Evolutionary conservation across 495 filamentous ascomycete species (phyloP).

Genomic region (Articulospora tetracladia): DNA sequence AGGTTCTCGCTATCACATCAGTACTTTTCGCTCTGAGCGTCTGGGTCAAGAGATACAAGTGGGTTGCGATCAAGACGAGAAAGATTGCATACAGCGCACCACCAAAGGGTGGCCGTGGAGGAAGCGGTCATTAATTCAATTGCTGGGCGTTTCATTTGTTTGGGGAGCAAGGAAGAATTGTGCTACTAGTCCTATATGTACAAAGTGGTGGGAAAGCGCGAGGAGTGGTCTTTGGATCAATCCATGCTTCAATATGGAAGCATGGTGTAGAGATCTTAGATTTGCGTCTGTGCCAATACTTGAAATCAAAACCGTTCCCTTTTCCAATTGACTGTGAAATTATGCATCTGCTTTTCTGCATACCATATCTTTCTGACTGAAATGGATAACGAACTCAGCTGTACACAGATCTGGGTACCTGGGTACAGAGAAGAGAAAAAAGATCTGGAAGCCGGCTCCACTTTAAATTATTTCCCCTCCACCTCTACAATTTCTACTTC

Average conservation of each 20-base stretch:
- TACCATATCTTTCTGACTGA: background rate
- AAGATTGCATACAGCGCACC: constrained; percentile 59
- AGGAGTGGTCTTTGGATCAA: background rate
- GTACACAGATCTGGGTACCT: too few relatives aligned
- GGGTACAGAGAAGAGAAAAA: background rate
- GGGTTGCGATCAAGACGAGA: constrained; percentile 89
- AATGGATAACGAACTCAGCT: background rate
- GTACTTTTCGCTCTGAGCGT: constrained; percentile 82
- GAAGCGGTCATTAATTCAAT: constrained; percentile 6
- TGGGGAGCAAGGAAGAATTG: constrained; percentile 15
- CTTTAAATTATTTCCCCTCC: constrained; percentile 3
- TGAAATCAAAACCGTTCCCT: background rate
- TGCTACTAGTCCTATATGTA: constrained; percentile 26
- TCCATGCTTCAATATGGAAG: constrained; percentile 15
- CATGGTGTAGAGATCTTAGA: constrained; percentile 11
- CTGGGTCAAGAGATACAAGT: constrained; percentile 99
- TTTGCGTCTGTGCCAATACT: constrained; percentile 4
- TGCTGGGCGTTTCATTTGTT: constrained; percentile 21
- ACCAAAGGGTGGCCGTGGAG: constrained; percentile 3
- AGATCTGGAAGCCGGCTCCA: background rate
- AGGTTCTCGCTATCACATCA: constrained; percentile 74
- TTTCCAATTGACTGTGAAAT: background rate
- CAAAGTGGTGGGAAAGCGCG: constrained; percentile 12
- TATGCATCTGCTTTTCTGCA: background rate
- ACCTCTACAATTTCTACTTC: background rate